phyloP scores from a whole-genome alignment of 345 rosid species.

The Populus alba region DNA sequence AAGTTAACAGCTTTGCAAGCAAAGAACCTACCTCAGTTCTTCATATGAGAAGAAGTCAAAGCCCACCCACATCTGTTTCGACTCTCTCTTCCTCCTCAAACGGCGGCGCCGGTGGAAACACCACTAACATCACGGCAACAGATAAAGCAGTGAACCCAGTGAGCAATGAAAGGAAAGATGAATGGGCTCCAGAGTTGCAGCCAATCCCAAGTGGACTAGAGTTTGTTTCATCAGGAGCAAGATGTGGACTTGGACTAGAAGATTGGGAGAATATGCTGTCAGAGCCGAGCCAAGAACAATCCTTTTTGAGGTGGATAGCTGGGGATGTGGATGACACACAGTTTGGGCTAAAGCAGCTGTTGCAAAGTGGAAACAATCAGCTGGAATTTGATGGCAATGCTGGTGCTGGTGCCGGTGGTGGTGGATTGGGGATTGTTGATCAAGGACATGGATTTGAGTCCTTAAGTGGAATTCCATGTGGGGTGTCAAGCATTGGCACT shows the following conservation, averaged over 20 bases:
- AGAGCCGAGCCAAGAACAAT: slow-evolving; percentile 46
- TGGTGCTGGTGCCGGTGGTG: neutral
- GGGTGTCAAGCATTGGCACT: slow-evolving; percentile 19
- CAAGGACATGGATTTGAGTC: slow-evolving; percentile 33
- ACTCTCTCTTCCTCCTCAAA: slow-evolving; percentile 62
- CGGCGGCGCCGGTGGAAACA: slow-evolving; percentile 33
- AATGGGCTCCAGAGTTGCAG: slow-evolving; percentile 47
- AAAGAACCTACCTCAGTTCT: slow-evolving; percentile 41
- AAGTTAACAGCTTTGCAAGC: slow-evolving; percentile 25
- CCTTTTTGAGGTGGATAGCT: slow-evolving; percentile 43
- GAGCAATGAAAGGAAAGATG: slow-evolving; percentile 33
- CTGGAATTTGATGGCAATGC: slow-evolving; percentile 40
- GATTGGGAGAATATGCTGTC: slow-evolving; percentile 56
- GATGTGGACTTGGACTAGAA: slow-evolving; percentile 44
- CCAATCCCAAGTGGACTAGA: slow-evolving; percentile 34
- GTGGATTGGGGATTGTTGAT: slow-evolving; percentile 39
- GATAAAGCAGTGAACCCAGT: slow-evolving; percentile 10
- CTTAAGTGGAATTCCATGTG: slow-evolving; percentile 17
- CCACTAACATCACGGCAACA: slow-evolving; percentile 19
- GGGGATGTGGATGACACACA: slow-evolving; percentile 51
- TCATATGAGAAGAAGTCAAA: slow-evolving; percentile 61
- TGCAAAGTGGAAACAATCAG: slow-evolving; percentile 32
- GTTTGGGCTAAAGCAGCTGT: slow-evolving; percentile 34
- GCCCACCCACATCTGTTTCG: slow-evolving; percentile 63
- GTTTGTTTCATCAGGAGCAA: slow-evolving; percentile 30